phyloP scores from a whole-genome alignment of 2,329 filamentous ascomycete species.

The Massarina eburnea region DNA sequence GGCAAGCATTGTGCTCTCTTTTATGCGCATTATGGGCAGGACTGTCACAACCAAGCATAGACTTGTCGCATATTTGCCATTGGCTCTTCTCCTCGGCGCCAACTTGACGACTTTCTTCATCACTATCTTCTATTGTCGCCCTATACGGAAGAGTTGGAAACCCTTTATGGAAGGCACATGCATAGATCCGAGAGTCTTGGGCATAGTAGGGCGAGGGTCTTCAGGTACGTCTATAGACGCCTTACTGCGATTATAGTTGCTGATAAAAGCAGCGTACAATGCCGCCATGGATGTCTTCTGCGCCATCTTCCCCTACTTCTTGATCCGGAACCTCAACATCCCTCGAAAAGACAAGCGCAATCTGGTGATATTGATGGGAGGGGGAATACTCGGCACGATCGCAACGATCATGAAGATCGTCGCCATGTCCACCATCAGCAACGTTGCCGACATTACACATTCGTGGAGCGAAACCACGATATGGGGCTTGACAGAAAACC shows the following conservation, averaged over 20 bases:
- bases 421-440: conserved; percentile 8
- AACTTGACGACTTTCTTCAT: background rate
- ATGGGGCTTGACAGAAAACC: conserved; percentile 4
- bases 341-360: conserved; percentile 5
- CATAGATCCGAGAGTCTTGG: conserved; percentile 2
- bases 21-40: conserved; percentile 7
- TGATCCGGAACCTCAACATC: conserved; percentile 4
- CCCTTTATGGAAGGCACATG: conserved; percentile 4
- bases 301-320: conserved; percentile 4
- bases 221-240: background rate
- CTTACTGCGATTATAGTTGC: background rate
- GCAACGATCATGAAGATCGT: conserved; percentile 12
- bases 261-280: conserved; percentile 2
- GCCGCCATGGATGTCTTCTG: conserved; percentile 8
- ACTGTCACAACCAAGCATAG: conserved; percentile 1
- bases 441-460: conserved; percentile 9
- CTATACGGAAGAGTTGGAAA: conserved; percentile 8
- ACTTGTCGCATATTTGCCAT: conserved; percentile 1
- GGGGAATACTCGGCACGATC: conserved; percentile 4
- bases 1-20: conserved; percentile 4
- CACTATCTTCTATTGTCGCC: conserved; percentile 9
- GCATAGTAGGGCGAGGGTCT: background rate
- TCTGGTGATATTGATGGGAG: conserved; percentile 7
- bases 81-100: background rate
- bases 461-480: conserved; percentile 8